Conservation (phyloP, 768 basidiomycete species). For the Naematelia encephala region DNA sequence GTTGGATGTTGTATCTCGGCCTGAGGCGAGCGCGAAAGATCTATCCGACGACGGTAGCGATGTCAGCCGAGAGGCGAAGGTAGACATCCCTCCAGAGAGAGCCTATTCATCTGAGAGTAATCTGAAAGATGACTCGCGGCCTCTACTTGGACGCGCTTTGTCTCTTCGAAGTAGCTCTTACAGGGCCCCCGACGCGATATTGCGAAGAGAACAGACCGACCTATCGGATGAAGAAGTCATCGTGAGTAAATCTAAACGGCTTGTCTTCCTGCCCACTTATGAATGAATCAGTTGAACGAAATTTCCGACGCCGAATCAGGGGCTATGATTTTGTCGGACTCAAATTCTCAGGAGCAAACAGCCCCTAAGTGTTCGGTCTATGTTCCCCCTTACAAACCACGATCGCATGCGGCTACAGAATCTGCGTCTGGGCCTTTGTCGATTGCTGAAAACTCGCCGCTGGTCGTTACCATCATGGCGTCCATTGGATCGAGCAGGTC, state of each 20-base stretch:
- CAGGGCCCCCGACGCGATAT: background rate
- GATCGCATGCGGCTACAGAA: background rate
- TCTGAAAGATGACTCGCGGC: background rate
- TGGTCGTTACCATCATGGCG: background rate
- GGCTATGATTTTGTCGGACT: background rate
- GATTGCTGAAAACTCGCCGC: background rate
- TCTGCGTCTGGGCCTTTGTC: background rate
- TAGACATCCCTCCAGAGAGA: too few species aligned
- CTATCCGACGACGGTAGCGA: too few species aligned
- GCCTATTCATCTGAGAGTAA: too few species aligned
- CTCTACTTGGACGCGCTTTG: background rate
- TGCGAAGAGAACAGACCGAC: background rate
- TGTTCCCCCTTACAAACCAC: constrained; percentile 1
- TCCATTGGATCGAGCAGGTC: background rate
- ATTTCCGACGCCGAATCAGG: background rate
- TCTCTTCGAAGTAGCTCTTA: background rate
- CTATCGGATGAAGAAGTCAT: background rate
- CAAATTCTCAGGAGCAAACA: background rate
- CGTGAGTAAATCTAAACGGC: background rate
- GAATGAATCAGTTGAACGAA: background rate
- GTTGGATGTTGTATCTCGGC: too few species aligned
- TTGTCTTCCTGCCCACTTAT: background rate
- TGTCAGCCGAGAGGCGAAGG: too few species aligned
- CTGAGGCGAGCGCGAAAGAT: too few species aligned
- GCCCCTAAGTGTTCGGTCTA: background rate